Evolutionary conservation across 352 stramenopile species (phyloP).

Genomic region (Phytophthora aleatoria): DNA sequence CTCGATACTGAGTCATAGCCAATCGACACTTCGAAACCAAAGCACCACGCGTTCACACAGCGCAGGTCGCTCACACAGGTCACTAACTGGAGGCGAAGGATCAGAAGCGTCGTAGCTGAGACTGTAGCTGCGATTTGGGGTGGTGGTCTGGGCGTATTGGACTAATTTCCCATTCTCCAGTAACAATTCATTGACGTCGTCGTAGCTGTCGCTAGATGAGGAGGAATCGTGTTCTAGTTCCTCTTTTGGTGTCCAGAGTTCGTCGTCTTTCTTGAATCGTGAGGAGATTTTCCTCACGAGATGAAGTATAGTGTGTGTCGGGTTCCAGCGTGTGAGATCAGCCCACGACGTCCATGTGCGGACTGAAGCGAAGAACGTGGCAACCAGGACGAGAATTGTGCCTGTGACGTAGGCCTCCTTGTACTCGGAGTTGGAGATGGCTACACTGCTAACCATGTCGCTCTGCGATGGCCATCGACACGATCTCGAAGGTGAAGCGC

Average conservation of each 20-base stretch:
- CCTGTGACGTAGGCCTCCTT: constrained; percentile 21
- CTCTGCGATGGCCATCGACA: constrained; percentile 31
- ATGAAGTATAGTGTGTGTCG: constrained; percentile 1
- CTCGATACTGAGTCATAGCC: constrained; percentile 11
- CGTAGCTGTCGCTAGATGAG: constrained; percentile 20
- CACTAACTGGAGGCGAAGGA: background rate
- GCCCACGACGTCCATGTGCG: constrained; percentile 29
- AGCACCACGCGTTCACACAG: background rate
- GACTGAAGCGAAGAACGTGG: constrained; percentile 27
- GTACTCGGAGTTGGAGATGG: constrained; percentile 25
- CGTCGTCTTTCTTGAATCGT: constrained; percentile 14
- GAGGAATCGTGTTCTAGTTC: constrained; percentile 9
- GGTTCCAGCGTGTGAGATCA: constrained; percentile 29
- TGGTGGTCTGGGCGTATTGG: constrained; percentile 15
- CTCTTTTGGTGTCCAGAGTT: constrained; percentile 29
- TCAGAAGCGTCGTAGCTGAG: background rate
- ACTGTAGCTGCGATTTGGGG: constrained; percentile 22
- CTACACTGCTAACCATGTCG: constrained; percentile 27
- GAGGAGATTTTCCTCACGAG: constrained; percentile 1
- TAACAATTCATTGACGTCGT: constrained; percentile 21
- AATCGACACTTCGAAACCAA: constrained; percentile 18
- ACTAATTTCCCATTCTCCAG: constrained; percentile 21
- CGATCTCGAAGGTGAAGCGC: constrained; percentile 39
- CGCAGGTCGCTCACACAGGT: background rate
- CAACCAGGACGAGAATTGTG: constrained; percentile 8